Percentiles rank a stretch among this genome's conserved stretches.
Evolutionary conservation across 495 filamentous ascomycete genomes (phyloP).

Genomic region (Pyrenula aspistea): DNA sequence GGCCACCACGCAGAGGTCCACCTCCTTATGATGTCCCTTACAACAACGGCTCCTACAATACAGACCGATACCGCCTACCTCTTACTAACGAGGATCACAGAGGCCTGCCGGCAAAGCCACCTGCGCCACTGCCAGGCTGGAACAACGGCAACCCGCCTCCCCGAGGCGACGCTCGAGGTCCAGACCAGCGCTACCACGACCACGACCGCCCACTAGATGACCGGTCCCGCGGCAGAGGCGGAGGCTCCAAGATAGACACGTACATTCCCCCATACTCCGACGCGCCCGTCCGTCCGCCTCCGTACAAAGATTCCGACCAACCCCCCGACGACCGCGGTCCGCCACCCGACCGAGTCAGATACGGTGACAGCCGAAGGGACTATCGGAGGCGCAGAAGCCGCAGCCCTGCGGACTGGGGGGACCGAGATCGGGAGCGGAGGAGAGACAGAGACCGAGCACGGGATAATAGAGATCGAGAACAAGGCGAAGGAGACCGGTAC

Average conservation of each 20-base stretch:
- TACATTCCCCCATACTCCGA: constrained; percentile 16
- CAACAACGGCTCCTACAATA: background rate
- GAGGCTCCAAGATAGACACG: constrained; percentile 11
- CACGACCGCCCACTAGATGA: constrained; percentile 1
- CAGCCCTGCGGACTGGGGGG: constrained; percentile 11
- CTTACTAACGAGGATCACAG: background rate
- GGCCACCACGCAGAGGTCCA: background rate
- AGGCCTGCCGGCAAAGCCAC: constrained; percentile 14
- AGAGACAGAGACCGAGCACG: constrained; percentile 16
- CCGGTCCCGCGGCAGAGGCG: constrained; percentile 2
- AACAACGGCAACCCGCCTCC: constrained; percentile 2
- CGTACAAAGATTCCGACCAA: constrained; percentile 9
- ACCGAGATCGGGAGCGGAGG: constrained; percentile 12
- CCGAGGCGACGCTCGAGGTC: constrained; percentile 3
- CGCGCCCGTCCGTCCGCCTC: constrained; percentile 5
- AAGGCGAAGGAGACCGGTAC: constrained; percentile 6
- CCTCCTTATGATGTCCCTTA: background rate
- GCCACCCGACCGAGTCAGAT: constrained; percentile 4
- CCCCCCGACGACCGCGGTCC: constrained; percentile 11
- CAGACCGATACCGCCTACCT: background rate
- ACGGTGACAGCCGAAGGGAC: constrained; percentile 10
- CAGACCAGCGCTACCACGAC: background rate
- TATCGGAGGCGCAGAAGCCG: constrained; percentile 14
- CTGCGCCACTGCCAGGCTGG: constrained; percentile 4
- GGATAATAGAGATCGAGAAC: background rate